Base-by-base conservation (phyloP, 768 basidiomycete genomes). In the Galerina sulciceps region DNA sequence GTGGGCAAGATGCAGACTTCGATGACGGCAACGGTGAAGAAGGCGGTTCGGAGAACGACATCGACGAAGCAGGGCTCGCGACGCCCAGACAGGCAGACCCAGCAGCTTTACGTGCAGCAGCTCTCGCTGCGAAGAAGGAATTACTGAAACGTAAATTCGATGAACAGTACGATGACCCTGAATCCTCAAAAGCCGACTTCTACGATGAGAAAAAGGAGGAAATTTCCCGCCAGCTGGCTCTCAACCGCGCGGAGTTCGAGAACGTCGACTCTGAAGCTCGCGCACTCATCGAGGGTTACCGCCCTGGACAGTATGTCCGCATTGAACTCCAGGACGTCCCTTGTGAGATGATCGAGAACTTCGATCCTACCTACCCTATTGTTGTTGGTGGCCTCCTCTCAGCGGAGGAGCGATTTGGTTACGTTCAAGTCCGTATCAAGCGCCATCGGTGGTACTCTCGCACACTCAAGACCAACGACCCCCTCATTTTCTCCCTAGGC, bases 391-490 rank as follows among this genome's bases (percentile, higher is more conserved):
- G 96, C 1, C 82, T 99, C 6, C 82, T 96, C 4, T 82, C 92
- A 0, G 85, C 93, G 0, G 97, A 99, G 75, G 93, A 96, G 74
- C 84, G 88, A 18, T 94, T 97, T 68, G 96, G 95, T 1, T 96
- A 89, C 76, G 81, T 98, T 17, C 96, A 98, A 73, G 95, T 96
- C 34, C 86, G 97, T 54, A 88, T 99, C 74, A 99, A 99, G 76
- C 84, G 96, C 55, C 97, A 99, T 73, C 84, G 97, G 53, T 99
- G 96, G 96, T 93, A 87, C 75, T 79, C 84, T 8, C 85, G 85
- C 67, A 96, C 93, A 2, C 84, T 99, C 62, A 99, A 99, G 80
- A 97, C 90, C 45, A 98, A 99, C 73, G 93, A 99, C 73, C 97
- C 97, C 0, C 83, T 99, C 56, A 91, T 99, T 62, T 85, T 99